phyloP scores from a whole-genome alignment of 1,284 basidiomycete genomes.

The Singerocomus inundabilis region DNA sequence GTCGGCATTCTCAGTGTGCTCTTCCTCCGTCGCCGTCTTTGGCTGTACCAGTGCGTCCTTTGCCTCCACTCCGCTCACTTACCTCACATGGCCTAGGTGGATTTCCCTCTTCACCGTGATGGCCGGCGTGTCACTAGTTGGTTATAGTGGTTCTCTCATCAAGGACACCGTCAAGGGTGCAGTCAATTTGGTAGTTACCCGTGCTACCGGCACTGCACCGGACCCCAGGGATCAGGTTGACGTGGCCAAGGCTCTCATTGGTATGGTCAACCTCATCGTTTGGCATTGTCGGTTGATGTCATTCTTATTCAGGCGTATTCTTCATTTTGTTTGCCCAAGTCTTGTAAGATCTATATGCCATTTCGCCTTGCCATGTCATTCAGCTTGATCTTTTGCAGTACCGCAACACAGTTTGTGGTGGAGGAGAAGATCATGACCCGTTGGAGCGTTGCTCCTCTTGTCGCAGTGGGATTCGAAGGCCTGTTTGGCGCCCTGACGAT shows the following conservation, averaged over 20 bases:
- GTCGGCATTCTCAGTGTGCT: conserved; percentile 92
- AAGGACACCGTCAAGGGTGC: conserved; percentile 64
- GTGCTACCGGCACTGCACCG: conserved; percentile 22
- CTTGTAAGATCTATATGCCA: conserved; percentile 62
- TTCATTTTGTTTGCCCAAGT: conserved; percentile 96
- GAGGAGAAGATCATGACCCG: conserved; percentile 84
- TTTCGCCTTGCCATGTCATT: conserved; percentile 18
- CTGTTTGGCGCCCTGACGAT: conserved; percentile 86
- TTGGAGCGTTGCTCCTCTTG: conserved; percentile 87
- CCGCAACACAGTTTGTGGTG: conserved; percentile 90
- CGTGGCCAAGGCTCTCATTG: conserved; percentile 64
- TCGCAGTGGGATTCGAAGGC: conserved; percentile 94
- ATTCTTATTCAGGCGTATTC: conserved; percentile 62
- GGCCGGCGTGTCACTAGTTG: conserved; percentile 87
- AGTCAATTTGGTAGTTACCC: conserved; percentile 26
- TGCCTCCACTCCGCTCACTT: conserved; percentile 1
- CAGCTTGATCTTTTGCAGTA: conserved; percentile 45
- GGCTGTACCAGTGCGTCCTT: conserved; percentile 69
- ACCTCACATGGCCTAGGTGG: conserved; percentile 61
- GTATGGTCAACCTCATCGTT: conserved; percentile 38
- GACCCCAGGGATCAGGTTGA: conserved; percentile 54
- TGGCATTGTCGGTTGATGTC: conserved; percentile 1
- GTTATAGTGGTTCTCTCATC: conserved; percentile 85
- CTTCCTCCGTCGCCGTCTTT: conserved; percentile 82
- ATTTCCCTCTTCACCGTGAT: conserved; percentile 89